Evolutionary conservation across 805 yeast genomes (phyloP).

Genomic region (Geotrichum ghanense): DNA sequence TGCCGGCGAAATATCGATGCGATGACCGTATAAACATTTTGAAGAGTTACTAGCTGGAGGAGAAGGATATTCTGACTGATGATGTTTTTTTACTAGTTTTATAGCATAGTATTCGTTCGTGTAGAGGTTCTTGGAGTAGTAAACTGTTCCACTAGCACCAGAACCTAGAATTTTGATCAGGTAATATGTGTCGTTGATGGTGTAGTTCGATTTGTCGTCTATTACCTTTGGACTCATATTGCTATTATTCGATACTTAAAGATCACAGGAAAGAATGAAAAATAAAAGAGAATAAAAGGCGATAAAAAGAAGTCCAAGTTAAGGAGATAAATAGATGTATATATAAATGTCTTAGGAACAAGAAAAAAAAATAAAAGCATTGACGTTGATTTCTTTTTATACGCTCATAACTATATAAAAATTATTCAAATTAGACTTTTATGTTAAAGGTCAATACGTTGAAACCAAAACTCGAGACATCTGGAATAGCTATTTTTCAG

Average conservation of each 20-base stretch:
- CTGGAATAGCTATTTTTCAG: not conserved
- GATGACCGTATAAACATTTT: slow-evolving; percentile 13
- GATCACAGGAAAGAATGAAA: too few species aligned
- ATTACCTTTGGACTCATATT: not conserved
- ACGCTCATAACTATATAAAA: too few species aligned
- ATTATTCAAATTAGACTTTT: not conserved
- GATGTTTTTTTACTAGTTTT: slow-evolving; percentile 33
- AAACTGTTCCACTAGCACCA: slow-evolving; percentile 80
- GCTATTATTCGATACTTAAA: too few species aligned
- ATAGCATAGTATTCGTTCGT: slow-evolving; percentile 52
- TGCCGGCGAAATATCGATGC: slow-evolving; percentile 14
- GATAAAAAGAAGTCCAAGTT: too few species aligned
- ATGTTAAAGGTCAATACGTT: not conserved
- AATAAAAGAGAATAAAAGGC: too few species aligned
- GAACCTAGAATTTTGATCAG: slow-evolving; percentile 44
- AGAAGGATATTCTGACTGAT: slow-evolving; percentile 12
- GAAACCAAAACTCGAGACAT: slow-evolving; percentile 1
- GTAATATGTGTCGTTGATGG: slow-evolving; percentile 7
- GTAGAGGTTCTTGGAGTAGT: slow-evolving; percentile 46
- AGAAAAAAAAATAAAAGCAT: too few species aligned
- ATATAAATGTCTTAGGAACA: not conserved
- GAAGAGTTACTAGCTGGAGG: slow-evolving; percentile 21
- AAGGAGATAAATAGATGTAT: too few species aligned
- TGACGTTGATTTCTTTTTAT: not conserved
- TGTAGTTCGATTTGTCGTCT: not conserved